A percentile compares a stretch with the other conserved stretches of the same genome.
phyloP scores from a whole-genome alignment of 1,284 basidiomycete genomes.

The Spongispora temasekensis region DNA sequence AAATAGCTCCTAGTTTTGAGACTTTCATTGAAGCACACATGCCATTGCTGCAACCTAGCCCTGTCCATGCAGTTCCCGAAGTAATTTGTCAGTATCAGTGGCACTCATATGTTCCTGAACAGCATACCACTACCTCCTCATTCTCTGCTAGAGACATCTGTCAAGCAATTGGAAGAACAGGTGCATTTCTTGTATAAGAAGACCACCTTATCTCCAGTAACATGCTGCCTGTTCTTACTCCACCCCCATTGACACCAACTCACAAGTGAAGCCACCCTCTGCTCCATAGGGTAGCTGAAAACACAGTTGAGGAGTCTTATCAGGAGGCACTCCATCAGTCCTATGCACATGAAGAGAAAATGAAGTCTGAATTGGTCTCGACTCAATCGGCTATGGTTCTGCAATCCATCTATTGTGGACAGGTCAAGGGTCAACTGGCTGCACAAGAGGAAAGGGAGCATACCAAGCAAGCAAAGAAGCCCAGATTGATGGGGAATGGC shows the following conservation, averaged over 20 bases:
- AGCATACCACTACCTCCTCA: not conserved
- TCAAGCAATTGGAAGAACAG: not conserved
- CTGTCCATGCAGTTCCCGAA: not conserved
- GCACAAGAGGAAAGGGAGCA: too few species aligned
- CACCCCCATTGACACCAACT: not conserved
- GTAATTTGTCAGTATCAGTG: not conserved
- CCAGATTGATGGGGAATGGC: too few species aligned
- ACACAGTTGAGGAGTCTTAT: not conserved
- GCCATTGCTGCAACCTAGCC: not conserved
- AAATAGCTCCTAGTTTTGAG: not conserved
- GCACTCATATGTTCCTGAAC: not conserved
- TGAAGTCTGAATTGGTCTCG: not conserved
- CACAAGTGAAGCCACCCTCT: not conserved
- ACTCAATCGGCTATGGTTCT: not conserved
- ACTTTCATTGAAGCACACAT: not conserved
- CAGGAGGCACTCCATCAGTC: not conserved
- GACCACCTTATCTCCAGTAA: not conserved
- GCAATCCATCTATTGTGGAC: too few species aligned
- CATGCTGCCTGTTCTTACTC: not conserved
- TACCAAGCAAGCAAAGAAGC: too few species aligned
- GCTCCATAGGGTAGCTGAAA: not conserved
- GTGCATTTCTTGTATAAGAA: not conserved
- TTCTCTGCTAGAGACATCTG: not conserved
- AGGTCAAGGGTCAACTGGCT: too few species aligned
- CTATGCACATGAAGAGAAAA: not conserved